Conservation (phyloP, 2,329 filamentous ascomycete species). For the Botrytis deweyae region DNA sequence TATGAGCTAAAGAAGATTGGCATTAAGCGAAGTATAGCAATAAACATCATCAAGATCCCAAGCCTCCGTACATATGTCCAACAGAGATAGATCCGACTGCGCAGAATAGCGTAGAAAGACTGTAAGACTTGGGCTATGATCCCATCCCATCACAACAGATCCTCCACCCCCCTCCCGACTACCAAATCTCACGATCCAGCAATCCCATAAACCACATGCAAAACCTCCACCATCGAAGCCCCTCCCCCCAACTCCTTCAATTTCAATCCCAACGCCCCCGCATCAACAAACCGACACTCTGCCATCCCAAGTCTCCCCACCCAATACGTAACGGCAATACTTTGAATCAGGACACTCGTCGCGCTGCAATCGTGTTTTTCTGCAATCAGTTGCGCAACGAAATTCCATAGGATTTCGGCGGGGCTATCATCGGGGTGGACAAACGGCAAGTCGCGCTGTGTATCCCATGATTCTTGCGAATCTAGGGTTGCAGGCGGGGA, state of each 20-base stretch:
- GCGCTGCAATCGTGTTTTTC: background rate
- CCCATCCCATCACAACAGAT: background rate
- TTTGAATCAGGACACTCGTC: background rate
- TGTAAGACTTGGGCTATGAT: background rate
- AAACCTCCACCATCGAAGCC: background rate
- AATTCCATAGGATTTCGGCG: background rate
- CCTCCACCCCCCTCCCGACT: too few species aligned
- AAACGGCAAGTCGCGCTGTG: background rate
- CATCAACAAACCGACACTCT: background rate
- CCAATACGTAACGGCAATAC: background rate
- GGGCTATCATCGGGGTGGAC: background rate
- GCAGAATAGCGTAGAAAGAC: rapidly evolving
- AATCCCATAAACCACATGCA: background rate
- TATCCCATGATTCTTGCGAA: background rate
- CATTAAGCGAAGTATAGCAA: background rate
- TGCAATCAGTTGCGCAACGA: background rate
- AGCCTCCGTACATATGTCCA: background rate
- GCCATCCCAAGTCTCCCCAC: background rate
- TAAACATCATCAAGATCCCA: background rate
- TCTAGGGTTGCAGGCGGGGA: background rate
- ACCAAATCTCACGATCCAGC: background rate
- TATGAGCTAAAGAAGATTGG: background rate
- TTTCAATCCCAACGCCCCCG: background rate
- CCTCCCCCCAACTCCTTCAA: background rate
- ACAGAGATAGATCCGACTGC: background rate